Evolutionary conservation across 306 rosid species (phyloP), one percentile per base, ranked within the genome.

Genomic region (Corylus heterophylla): DNA sequence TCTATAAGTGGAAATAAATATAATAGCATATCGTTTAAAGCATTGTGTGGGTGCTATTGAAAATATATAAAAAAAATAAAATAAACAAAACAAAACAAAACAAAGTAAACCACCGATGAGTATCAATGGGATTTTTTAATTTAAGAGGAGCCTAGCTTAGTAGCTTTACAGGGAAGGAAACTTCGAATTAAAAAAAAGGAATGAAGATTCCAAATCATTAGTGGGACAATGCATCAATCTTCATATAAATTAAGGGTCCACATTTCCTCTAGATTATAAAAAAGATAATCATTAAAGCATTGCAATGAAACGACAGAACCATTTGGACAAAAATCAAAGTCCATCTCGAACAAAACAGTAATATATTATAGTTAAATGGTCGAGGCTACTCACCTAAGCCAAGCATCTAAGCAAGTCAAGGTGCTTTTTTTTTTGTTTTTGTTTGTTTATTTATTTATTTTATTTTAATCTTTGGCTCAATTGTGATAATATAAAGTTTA

Each of bases 141-240:
- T 64, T 14, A 64, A 3, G 22, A 12, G 44, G 16, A 16, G 42
- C 70, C 31, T 22, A 22, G 25, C 25, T 6, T 29, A 8, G 63
- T 63, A 8, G 69, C 69, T 14, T 13, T 63, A 37, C 47, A 6
- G 31, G 44, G 47, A 64, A 16, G 22, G 42, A 55, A 55, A 58
- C 9, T 74, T 29, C 2, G 22, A 17, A 55, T 44, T 70, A 58
- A 58, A 14, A 64, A 64, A 7, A 2, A 31, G 31, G 35, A 64
- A 8, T 44, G 44, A 69, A 86, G 78, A 79, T 79, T 86, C 84
- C 86, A 68, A 79, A 79, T 79, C 80, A 79, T 76, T 73, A 49
- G 71, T 12, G 63, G 74, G 81, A 75, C 87, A 79, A 58, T 81
- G 58, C 72, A 47, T 37, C 71, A 70, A 74, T 75, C 71, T 58